phyloP scores from a whole-genome alignment of 2,329 filamentous ascomycete species.

The Parastagonospora avenae region DNA sequence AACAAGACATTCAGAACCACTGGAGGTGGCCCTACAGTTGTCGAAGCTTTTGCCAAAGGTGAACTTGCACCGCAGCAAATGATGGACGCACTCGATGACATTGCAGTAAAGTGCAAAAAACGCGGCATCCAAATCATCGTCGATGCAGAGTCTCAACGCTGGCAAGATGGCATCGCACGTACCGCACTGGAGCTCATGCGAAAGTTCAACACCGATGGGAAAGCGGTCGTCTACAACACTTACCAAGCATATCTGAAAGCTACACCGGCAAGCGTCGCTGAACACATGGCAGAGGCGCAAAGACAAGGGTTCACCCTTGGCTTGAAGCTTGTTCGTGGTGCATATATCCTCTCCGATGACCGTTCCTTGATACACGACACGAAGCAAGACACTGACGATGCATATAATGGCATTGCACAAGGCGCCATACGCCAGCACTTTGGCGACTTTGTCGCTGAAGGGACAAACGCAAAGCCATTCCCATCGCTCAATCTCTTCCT shows the following conservation, averaged over 20 bases:
- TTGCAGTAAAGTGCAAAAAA: constrained; percentile 48
- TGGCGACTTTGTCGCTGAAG: constrained; percentile 21
- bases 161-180: constrained; percentile 51
- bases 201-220: constrained; percentile 56
- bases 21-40: constrained; percentile 51
- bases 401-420: constrained; percentile 72
- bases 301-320: constrained; percentile 59
- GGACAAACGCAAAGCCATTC: constrained; percentile 32
- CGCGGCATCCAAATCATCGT: constrained; percentile 52
- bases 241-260: constrained; percentile 64
- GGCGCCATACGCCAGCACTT: constrained; percentile 46
- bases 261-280: constrained; percentile 48
- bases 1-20: constrained; percentile 44
- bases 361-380: constrained; percentile 59
- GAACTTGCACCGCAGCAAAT: constrained; percentile 49
- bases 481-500: constrained; percentile 66
- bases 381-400: constrained; percentile 60
- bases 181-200: constrained; percentile 62
- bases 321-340: constrained; percentile 63
- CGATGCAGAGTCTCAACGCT: constrained; percentile 55
- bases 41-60: constrained; percentile 45
- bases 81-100: constrained; percentile 49
- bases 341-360: constrained; percentile 60
- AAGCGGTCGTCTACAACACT: constrained; percentile 70
- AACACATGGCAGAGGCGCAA: constrained; percentile 54